These are phyloP conservation scores for Nitzschia putrida DNA, from an alignment of 108 stramenopile species.

Conservation along the genomic window DNA sequence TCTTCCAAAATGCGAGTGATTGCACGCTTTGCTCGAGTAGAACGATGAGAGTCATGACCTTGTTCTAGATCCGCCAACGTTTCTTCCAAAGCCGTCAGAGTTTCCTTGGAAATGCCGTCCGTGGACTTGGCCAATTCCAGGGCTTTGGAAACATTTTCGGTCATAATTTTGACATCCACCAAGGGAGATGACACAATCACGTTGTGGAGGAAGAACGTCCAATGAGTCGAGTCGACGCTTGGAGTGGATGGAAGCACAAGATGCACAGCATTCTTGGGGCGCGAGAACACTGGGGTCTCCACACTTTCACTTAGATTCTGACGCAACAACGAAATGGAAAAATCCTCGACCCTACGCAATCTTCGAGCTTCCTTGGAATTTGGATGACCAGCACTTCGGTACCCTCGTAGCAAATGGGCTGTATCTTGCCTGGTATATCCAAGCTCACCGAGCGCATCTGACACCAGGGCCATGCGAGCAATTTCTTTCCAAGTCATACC, in stretches of 20 bases:
- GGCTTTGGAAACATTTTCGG: conserved; percentile 34
- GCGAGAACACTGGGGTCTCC: conserved; percentile 1
- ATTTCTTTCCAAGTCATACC: conserved; percentile 83
- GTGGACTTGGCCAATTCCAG: conserved; percentile 23
- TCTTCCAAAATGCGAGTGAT: conserved; percentile 48
- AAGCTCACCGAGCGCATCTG: conserved; percentile 75
- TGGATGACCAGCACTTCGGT: conserved; percentile 82
- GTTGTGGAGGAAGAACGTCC: conserved; percentile 76
- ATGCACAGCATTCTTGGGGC: conserved; percentile 28
- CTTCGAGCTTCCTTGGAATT: conserved; percentile 86
- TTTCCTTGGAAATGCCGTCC: not conserved
- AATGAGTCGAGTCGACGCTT: conserved; percentile 49
- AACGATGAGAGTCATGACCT: conserved; percentile 10
- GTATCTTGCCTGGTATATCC: conserved; percentile 70
- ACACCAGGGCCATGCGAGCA: conserved; percentile 69
- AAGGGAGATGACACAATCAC: conserved; percentile 38
- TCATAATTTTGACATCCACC: not conserved
- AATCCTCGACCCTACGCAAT: conserved; percentile 73
- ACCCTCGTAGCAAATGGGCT: conserved; percentile 74
- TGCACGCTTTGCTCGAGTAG: conserved; percentile 40
- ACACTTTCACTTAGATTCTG: conserved; percentile 44
- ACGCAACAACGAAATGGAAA: conserved; percentile 54
- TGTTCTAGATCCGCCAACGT: conserved; percentile 43
- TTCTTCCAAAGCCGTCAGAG: not conserved
- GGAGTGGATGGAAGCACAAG: conserved; percentile 58